These are phyloP conservation scores for Fusarium multiceps DNA, from an alignment of 2,329 filamentous ascomycete genomes.

Conservation along the genomic window DNA sequence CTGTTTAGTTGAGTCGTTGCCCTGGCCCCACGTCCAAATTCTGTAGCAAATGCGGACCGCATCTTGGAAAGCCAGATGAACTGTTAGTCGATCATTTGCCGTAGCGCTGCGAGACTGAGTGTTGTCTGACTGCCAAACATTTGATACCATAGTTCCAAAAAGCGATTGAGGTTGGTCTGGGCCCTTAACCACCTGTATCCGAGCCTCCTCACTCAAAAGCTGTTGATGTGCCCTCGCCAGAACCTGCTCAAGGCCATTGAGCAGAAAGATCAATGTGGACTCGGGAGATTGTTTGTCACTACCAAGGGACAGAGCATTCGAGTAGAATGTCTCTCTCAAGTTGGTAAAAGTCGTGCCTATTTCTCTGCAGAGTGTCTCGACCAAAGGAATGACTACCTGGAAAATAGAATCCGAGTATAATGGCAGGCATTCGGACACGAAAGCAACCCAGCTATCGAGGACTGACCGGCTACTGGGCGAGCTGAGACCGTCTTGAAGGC, in stretches of 20 bases:
- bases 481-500: constrained; percentile 83
- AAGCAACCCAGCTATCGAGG: constrained; percentile 90
- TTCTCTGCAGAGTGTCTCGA: constrained; percentile 87
- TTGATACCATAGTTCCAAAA: constrained; percentile 94
- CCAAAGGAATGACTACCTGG: constrained; percentile 88
- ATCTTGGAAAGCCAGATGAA: constrained; percentile 96
- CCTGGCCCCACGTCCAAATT: constrained; percentile 94
- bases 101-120: constrained; percentile 82
- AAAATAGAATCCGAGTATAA: constrained; percentile 88
- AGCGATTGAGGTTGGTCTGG: constrained; percentile 88
- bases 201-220: constrained; percentile 79
- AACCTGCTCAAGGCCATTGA: constrained; percentile 94
- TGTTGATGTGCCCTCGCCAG: constrained; percentile 88
- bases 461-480: constrained; percentile 78
- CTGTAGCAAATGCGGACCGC: constrained; percentile 90
- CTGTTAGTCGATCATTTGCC: constrained; percentile 93
- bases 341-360: constrained; percentile 78
- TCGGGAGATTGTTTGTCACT: constrained; percentile 63
- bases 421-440: constrained; percentile 85
- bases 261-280: constrained; percentile 80
- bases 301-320: constrained; percentile 36
- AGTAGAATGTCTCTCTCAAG: constrained; percentile 72
- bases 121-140: constrained; percentile 84
- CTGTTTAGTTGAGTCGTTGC: constrained; percentile 66
- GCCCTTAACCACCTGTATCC: constrained; percentile 74